These are phyloP conservation scores for Metschnikowia anglica DNA, from an alignment of 805 yeast genomes.

Conservation along the genomic window DNA sequence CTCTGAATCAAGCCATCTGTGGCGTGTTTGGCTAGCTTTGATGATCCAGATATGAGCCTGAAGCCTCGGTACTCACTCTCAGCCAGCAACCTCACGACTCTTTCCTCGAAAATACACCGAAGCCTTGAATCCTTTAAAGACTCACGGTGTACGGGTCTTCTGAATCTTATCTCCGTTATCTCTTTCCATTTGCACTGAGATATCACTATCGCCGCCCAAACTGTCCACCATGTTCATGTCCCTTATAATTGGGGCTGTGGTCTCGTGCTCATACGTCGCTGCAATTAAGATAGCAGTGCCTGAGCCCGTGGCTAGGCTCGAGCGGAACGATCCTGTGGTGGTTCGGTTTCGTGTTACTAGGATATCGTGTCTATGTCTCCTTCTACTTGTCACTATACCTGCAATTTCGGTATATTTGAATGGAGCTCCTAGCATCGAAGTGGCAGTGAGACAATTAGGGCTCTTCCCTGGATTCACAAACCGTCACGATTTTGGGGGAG, in stretches of 20 bases:
- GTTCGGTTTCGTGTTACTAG: conserved; percentile 42
- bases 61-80: no score
- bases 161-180: not conserved
- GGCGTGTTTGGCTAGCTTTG: no score
- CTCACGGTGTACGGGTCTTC: not conserved
- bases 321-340: conserved; percentile 46
- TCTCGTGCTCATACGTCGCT: conserved; percentile 49
- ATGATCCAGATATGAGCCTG: no score
- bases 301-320: conserved; percentile 18
- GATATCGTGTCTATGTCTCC: conserved; percentile 32
- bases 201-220: no score
- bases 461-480: conserved; percentile 35
- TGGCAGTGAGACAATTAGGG: conserved; percentile 27
- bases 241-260: conserved; percentile 24
- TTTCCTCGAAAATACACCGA: no score
- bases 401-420: conserved; percentile 15
- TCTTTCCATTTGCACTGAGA: no score
- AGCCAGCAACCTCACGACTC: no score
- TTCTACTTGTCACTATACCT: conserved; percentile 33
- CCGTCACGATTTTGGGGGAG: conserved; percentile 12
- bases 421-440: conserved; percentile 3
- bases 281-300: conserved; percentile 38
- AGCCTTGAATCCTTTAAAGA: no score
- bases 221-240: not conserved
- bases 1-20: no score